Percentiles rank a stretch among this genome's conserved stretches.
Conservation (phyloP, 257 asterid genomes). For the Oldenlandia corymbosa region DNA sequence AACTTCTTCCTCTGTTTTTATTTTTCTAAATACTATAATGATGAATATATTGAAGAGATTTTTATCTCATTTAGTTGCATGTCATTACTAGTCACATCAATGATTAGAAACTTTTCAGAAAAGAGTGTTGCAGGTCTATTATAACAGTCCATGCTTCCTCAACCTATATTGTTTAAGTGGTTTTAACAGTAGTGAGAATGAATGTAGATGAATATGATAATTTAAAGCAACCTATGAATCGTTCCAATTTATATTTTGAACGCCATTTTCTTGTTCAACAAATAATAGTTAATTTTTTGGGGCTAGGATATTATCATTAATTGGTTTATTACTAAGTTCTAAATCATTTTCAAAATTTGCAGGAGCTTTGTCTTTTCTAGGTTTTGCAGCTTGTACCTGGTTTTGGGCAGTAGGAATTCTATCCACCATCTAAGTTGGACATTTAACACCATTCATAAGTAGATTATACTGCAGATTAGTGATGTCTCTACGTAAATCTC, state of each 20-base stretch:
- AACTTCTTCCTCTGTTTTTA: too few species aligned
- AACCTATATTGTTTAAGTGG: too few species aligned
- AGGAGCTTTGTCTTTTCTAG: neutral
- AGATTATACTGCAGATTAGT: neutral
- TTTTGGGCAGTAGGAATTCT: neutral
- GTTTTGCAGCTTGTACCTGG: neutral
- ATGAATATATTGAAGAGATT: neutral
- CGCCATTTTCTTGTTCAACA: neutral
- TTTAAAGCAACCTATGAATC: too few species aligned
- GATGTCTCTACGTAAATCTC: conserved; percentile 55
- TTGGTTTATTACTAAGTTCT: neutral
- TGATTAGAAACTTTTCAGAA: neutral
- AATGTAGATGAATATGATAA: neutral
- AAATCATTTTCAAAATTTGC: conserved; percentile 3
- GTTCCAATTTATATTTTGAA: too few species aligned
- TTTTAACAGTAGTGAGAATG: neutral
- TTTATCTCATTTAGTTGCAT: neutral
- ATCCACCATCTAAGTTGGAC: neutral
- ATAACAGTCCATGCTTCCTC: neutral
- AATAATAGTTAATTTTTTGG: conserved; percentile 1
- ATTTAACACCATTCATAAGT: neutral
- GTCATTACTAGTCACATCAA: too few species aligned
- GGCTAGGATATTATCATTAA: neutral
- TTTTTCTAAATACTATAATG: neutral
- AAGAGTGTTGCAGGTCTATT: neutral